phyloP scores from a whole-genome alignment of 2,329 filamentous ascomycete genomes.

The Talaromyces sp. region DNA sequence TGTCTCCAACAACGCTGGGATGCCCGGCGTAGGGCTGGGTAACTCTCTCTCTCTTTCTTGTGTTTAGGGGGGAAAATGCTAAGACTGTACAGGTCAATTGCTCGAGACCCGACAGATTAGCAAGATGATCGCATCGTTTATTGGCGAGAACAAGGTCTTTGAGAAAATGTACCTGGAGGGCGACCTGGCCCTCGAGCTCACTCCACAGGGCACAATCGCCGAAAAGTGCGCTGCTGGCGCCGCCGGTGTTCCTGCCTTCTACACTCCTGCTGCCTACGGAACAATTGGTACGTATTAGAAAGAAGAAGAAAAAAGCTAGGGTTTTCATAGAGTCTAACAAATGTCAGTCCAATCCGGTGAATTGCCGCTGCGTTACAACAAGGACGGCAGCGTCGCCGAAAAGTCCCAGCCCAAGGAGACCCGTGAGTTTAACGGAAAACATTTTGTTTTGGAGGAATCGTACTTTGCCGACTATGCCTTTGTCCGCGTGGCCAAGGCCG shows the following conservation, averaged over 20 bases:
- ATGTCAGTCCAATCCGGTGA: constrained; percentile 42
- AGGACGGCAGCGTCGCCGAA: constrained; percentile 74
- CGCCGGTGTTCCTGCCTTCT: constrained; percentile 84
- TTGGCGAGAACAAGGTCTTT: constrained; percentile 80
- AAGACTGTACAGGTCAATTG: constrained; percentile 52
- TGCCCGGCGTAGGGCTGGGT: constrained; percentile 66
- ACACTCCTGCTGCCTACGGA: constrained; percentile 72
- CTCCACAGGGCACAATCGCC: constrained; percentile 82
- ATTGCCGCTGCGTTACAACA: constrained; percentile 70
- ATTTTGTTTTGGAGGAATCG: constrained; percentile 72
- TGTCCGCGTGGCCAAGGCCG: constrained; percentile 70
- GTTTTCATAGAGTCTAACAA: background rate
- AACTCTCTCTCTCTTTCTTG: constrained; percentile 25
- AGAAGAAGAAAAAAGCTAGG: background rate
- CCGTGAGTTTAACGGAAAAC: constrained; percentile 67
- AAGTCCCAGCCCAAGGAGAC: constrained; percentile 65
- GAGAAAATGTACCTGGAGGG: constrained; percentile 84
- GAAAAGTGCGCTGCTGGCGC: constrained; percentile 82
- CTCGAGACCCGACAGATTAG: constrained; percentile 67
- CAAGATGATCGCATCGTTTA: constrained; percentile 70
- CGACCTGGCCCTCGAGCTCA: constrained; percentile 80
- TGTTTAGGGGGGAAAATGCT: background rate
- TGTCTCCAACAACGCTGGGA: constrained; percentile 78
- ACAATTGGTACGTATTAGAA: constrained; percentile 51
- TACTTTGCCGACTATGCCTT: constrained; percentile 74